Percentiles rank a stretch among this genome's conserved stretches.
Conservation (phyloP, 1,139 yeast species). For the Starmera stellimalicola region DNA sequence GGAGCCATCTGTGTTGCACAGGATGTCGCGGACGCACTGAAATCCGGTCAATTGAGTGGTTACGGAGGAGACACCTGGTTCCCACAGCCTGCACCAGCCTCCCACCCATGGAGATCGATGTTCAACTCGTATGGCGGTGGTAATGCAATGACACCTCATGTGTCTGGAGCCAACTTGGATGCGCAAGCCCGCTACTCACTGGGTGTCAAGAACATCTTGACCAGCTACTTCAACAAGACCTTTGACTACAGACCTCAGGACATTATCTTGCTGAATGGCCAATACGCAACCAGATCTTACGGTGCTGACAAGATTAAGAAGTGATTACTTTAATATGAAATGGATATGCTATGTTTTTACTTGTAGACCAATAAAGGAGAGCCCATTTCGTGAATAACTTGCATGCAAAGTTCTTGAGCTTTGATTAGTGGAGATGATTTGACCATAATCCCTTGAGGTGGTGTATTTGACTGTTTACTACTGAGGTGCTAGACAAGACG, state of each 20-base stretch:
- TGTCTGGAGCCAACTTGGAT: conserved; percentile 72
- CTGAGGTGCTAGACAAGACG: too few species aligned
- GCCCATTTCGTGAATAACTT: too few species aligned
- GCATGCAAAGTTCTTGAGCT: too few species aligned
- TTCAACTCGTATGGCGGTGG: conserved; percentile 59
- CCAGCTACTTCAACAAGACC: conserved; percentile 52
- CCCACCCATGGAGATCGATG: conserved; percentile 74
- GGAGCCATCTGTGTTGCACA: conserved; percentile 70
- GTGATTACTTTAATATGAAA: not conserved
- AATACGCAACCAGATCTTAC: conserved; percentile 66
- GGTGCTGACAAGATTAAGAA: conserved; percentile 35
- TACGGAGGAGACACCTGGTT: conserved; percentile 84
- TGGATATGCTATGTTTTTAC: too few species aligned
- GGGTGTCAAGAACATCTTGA: conserved; percentile 60
- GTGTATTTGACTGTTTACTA: too few species aligned
- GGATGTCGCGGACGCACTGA: conserved; percentile 68
- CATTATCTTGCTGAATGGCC: conserved; percentile 61
- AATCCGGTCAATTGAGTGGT: conserved; percentile 61
- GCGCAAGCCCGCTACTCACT: conserved; percentile 68
- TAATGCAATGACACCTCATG: conserved; percentile 82
- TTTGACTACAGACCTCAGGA: conserved; percentile 66
- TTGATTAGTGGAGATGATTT: too few species aligned
- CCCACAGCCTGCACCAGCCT: conserved; percentile 71
- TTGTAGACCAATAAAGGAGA: too few species aligned
- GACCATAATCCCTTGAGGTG: too few species aligned